Evolutionary conservation across 2,329 filamentous ascomycete genomes (phyloP), one percentile per base, ranked within the genome.

Genomic region (Aurifilum marmelostoma): DNA sequence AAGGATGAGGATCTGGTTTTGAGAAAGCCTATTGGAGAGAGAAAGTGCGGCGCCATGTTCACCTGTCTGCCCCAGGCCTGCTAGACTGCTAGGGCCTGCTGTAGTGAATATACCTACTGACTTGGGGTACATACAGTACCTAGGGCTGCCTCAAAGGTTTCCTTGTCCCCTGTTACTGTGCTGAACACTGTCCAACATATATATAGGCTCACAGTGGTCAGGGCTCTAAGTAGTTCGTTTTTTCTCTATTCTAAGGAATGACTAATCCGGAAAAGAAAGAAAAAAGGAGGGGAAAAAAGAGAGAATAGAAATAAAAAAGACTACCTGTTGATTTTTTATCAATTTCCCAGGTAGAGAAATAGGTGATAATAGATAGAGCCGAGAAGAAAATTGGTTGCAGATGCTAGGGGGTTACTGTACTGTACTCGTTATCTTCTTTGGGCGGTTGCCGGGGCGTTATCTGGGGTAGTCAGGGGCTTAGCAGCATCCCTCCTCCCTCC

Each of bases 401-500:
- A 6, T 32, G 24, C 16, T 9, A 59, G 56, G 56, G 43, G 18
- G 21, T 9, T n/a, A n/a, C 43, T 47, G 43, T 47, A n/a, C 5
- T 39, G 34, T 34, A 34, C 43, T n/a, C n/a, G 16, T 7, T 47
- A 47, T 34, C 27, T 29, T 21, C n/a, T 24, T 27, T 2, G 32
- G 32, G 56, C 56, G 56, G 29, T 59, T 59, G 18, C 29, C 56
- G 29, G 56, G 29, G 29, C 32, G 56, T 59, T 59, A 59, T 59
- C 56, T 59, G 56, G 56, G 29, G 29, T 34, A 34, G 56, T 18
- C 32, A 24, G 32, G 56, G 56, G 52, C 2, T 24, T 52, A n/a
- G n/a, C n/a, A n/a, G 50, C 3, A 21, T 12, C 12, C 50, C 50
- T 11, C 12, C 50, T 14, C 50, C 50, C n/a, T n/a, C n/a, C n/a